Evolutionary conservation across 192 early-diverging fungal genomes (phyloP), one percentile per base, ranked within the genome.

Genomic region (Backusella tuberculispora): DNA sequence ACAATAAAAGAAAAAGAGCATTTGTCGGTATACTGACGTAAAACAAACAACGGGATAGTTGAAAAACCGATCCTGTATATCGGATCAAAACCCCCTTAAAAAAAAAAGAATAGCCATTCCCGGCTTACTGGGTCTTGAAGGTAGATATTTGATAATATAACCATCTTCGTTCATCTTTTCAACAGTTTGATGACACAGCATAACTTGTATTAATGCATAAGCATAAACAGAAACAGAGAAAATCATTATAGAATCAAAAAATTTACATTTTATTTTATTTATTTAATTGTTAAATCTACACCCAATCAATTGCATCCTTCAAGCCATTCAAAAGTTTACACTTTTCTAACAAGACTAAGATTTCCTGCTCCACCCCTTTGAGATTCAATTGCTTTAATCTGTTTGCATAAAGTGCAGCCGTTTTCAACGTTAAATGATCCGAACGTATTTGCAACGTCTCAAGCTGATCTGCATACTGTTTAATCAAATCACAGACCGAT

Each of bases 401-500:
- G 5, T 29, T 72, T n/a, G 48, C 29, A 72, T 72, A 63, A n/a
- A 40, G 47, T 7, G 71, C 48, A 10, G 56, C 24, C 14, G 71
- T 60, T 19, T 60, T 29, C 6, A 72, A 17, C 0, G 71, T 63
- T 40, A 38, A 37, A 43, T 42, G 48, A 42, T 53, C 53, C 29
- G 53, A 72, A 8, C 71, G 53, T 26, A 72, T 43, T 6, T 38
- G 29, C 9, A 72, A 13, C 6, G 50, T 72, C 41, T 72, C 38
- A 24, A 72, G 50, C 41, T 72, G 71, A 7, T n/a, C 2, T 7
- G 37, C 71, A 72, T 60, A 72, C 17, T 53, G n/a, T 6, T 13
- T 37, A 40, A 72, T 72, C 5, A 72, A 15, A 34, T 63, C 37
- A 29, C 71, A 72, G 8, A 72, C 21, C 10, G 71, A 56, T 14